Evolutionary conservation across 257 asterid species (phyloP), one percentile per base, ranked within the genome.

Genomic region (Fraxinus anomala): DNA sequence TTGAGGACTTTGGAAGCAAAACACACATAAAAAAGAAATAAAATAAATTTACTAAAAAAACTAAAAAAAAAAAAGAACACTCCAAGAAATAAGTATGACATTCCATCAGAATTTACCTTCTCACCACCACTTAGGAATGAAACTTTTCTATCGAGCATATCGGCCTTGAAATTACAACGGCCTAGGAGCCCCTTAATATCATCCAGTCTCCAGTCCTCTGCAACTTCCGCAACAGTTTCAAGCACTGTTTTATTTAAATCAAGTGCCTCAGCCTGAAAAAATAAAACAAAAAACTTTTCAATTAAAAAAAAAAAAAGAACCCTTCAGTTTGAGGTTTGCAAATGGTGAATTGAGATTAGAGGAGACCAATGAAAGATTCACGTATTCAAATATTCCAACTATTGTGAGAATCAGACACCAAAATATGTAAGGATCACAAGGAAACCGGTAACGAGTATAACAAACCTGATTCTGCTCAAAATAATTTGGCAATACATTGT

Each of bases 401-500:
- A 72, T 24, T 34, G 26, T 42, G 12, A 51, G 37, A 21, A 72
- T 37, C 34, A 72, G 23, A 21, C 33, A 10, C 11, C 24, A 63
- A 26, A 30, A 68, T 30, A 72, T 6, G 73, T 14, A 79, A 28
- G 56, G 21, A 66, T 47, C 19, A 37, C 34, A 67, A 72, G 10
- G 7, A 54, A 23, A 47, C 73, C 14, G 24, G 42, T 28, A 67
- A 34, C 12, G 14, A 40, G 28, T 36, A 71, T 37, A 61, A 61
- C 85, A 81, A 76, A 94, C 99, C 98, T 96, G 99, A 89, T 96
- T 96, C 89, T 96, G 99, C 84, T 93, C 97, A 77, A 96, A 96
- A 81, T 96, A 96, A 87, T 96, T 96, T 39, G 97, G 99, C 34
- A 96, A 73, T 66, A 93, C 92, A 81, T 96, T 96, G 87, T 96